These are phyloP conservation scores for Chrysosporium keratinophilum DNA, from an alignment of 2,329 filamentous ascomycete genomes.

Conservation along the genomic window DNA sequence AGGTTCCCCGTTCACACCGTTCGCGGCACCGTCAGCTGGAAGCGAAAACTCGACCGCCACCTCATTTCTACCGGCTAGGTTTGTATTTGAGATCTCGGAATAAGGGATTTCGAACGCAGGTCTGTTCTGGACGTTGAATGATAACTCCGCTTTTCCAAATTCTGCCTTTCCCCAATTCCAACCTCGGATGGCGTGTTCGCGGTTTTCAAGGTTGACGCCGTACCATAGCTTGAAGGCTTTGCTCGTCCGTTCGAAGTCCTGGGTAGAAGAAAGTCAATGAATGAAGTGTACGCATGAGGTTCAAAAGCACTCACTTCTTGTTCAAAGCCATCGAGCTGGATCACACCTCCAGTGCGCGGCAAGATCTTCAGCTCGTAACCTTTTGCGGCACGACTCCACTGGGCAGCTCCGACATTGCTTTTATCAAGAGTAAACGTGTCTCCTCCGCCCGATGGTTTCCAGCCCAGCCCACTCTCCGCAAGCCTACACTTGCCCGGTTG, in stretches of 20 bases:
- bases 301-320: conserved; percentile 51
- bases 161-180: conserved; percentile 99
- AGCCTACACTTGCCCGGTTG: conserved; percentile 88
- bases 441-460: conserved; percentile 79
- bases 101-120: conserved; percentile 96
- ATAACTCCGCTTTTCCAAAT: conserved; percentile 86
- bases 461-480: conserved; percentile 85
- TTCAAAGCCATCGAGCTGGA: conserved; percentile 90
- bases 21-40: conserved; percentile 59
- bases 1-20: conserved; percentile 61
- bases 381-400: conserved; percentile 89
- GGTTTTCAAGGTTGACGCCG: conserved; percentile 79
- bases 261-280: conserved; percentile 15
- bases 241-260: conserved; percentile 79
- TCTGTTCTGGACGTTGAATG: conserved; percentile 93
- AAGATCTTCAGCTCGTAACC: conserved; percentile 91
- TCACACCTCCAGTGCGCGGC: conserved; percentile 69
- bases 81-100: conserved; percentile 94
- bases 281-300: background rate
- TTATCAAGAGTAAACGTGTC: conserved; percentile 90
- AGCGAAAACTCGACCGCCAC: conserved; percentile 90
- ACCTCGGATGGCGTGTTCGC: conserved; percentile 86
- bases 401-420: conserved; percentile 71
- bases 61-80: conserved; percentile 93
- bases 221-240: conserved; percentile 99